Conservation (phyloP, 2,329 filamentous ascomycete species). For the Basipetospora chlamydospora region DNA sequence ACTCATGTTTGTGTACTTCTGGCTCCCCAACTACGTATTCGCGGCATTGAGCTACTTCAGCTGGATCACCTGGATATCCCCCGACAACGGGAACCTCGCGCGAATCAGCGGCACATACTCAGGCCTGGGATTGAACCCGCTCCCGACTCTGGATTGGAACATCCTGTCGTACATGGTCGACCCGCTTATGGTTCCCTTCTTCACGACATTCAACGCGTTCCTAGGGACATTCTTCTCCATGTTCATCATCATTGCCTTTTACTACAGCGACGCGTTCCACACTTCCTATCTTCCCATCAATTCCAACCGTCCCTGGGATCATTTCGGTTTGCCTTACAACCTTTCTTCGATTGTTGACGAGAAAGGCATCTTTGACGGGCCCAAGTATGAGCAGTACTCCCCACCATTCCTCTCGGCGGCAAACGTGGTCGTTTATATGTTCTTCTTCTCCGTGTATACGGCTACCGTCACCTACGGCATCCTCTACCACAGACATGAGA, state of each 20-base stretch:
- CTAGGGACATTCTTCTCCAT: constrained; percentile 15
- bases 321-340: constrained; percentile 23
- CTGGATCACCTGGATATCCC: constrained; percentile 43
- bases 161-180: constrained; percentile 17
- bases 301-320: constrained; percentile 23
- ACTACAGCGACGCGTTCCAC: constrained; percentile 20
- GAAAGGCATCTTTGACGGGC: constrained; percentile 19
- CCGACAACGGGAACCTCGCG: constrained; percentile 26
- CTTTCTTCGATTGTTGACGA: constrained; percentile 19
- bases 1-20: constrained; percentile 43
- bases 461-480: constrained; percentile 23
- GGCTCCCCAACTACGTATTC: constrained; percentile 42
- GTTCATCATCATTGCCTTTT: constrained; percentile 16
- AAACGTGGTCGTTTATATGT: constrained; percentile 20
- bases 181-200: constrained; percentile 22
- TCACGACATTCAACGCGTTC: constrained; percentile 20
- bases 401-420: constrained; percentile 25
- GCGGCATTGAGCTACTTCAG: constrained; percentile 36
- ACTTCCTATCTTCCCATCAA: constrained; percentile 25
- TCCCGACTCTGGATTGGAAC: constrained; percentile 35
- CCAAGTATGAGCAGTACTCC: constrained; percentile 25
- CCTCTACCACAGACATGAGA: constrained; percentile 24
- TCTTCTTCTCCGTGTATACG: constrained; percentile 26
- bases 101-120: constrained; percentile 28
- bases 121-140: constrained; percentile 29